Base-by-base conservation (phyloP, 1,284 basidiomycete species). In the Singerocomus inundabilis region DNA sequence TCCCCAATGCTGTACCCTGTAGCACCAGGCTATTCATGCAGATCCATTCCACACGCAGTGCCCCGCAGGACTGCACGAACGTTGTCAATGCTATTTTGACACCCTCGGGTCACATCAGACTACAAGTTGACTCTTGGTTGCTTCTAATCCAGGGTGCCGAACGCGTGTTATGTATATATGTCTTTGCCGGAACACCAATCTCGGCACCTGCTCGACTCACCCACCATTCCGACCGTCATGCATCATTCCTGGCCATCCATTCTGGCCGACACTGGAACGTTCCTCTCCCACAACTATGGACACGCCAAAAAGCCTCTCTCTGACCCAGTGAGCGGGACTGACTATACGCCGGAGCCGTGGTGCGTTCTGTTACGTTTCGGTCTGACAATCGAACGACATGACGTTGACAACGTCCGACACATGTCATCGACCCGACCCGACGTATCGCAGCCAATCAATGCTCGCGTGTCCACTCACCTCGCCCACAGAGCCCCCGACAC, bases 71-170 rank as follows among this genome's bases (percentile, higher is more conserved):
- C 13, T 7, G 2, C 24, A 29, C 7, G n/a, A 15, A 26, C 12
- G 21, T n/a, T 32, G 4, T 10, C 12, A 21, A 8, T 35, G 36
- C 18, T 35, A 16, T 25, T 41, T 54, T 36, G 34, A 31, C 18
- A 21, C 1, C 21, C 10, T 13, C 34, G 44, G 29, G n/a, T 25
- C 31, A n/a, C 16, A 35, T 49, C 59, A 43, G 30, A 40, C 29
- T 34, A n/a, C n/a, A n/a, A n/a, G n/a, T n/a, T n/a, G n/a, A n/a
- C n/a, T n/a, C n/a, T n/a, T n/a, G n/a, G n/a, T 28, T 25, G 43
- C 59, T 57, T 57, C 59, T 59, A 40, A 46, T 42, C 34, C 53
- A 54, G 53, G 56, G 56, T 24, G 13, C 24, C 3, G 26, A 51
- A 43, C 48, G 2, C 36, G 35, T 36, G 48, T 40, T 10, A 11